Conservation (phyloP, 2,329 filamentous ascomycete genomes). For the Hypoxylon sp. region DNA sequence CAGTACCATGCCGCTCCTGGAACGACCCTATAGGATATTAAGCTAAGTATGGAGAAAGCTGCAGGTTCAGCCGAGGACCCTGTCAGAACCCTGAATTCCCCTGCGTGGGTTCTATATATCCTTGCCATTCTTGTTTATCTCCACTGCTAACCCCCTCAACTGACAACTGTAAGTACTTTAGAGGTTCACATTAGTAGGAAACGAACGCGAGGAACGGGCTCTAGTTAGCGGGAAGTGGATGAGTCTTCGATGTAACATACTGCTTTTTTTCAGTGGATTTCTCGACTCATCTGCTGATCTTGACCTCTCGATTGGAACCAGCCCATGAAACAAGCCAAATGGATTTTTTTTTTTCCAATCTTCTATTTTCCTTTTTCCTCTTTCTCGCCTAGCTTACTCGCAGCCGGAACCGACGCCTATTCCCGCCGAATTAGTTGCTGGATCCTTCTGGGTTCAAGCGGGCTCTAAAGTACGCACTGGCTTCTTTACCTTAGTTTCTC, state of each 20-base stretch:
- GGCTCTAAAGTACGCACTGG: conserved; percentile 14
- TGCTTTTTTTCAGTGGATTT: conserved; percentile 37
- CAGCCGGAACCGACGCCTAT: conserved; percentile 27
- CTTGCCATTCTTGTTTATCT: conserved; percentile 21
- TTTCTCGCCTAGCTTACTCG: conserved; percentile 36
- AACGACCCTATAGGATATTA: conserved; percentile 43
- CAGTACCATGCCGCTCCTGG: conserved; percentile 42
- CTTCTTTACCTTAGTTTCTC: conserved; percentile 21
- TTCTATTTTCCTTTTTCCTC: conserved; percentile 38
- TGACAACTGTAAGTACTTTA: conserved; percentile 43
- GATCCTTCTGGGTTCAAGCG: not conserved
- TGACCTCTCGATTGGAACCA: conserved; percentile 42
- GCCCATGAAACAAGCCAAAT: conserved; percentile 32
- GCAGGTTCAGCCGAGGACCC: conserved; percentile 43
- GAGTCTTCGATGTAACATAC: conserved; percentile 42
- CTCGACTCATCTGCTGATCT: conserved; percentile 35
- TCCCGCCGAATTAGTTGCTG: conserved; percentile 17
- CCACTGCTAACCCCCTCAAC: conserved; percentile 42
- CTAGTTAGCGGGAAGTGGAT: conserved; percentile 17
- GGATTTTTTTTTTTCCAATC: conserved; percentile 34
- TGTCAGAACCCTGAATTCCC: conserved; percentile 44
- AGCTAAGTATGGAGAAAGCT: conserved; percentile 45
- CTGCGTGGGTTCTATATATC: conserved; percentile 43
- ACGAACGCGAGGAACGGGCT: conserved; percentile 20
- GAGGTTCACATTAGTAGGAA: conserved; percentile 34